Evolutionary conservation across 2,329 filamentous ascomycete genomes (phyloP).

Genomic region (Aspergillus japonicus): DNA sequence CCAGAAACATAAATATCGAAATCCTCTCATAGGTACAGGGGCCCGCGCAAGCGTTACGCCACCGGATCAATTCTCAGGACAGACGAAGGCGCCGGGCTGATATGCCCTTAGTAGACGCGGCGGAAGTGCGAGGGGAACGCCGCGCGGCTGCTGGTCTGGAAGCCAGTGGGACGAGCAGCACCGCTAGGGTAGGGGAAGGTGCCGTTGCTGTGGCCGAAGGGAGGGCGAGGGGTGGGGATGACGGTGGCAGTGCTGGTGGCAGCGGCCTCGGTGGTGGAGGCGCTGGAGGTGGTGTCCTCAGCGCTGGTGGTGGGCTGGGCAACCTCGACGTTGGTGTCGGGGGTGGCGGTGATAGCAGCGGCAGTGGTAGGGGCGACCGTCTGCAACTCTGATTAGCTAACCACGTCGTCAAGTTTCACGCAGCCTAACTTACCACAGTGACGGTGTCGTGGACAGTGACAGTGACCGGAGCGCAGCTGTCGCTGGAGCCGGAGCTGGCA

Average conservation of each 20-base stretch:
- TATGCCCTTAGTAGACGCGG: constrained; percentile 23
- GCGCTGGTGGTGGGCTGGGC: constrained; percentile 5
- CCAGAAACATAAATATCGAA: constrained; percentile 21
- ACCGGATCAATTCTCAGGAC: constrained; percentile 20
- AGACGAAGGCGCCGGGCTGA: constrained; percentile 10
- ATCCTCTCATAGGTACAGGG: constrained; percentile 25
- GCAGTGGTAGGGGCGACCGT: constrained; percentile 3
- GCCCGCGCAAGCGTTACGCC: constrained; percentile 24
- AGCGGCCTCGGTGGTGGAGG: constrained; percentile 2
- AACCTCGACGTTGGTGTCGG: constrained; percentile 10
- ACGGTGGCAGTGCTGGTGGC: constrained; percentile 12
- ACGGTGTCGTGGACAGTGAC: constrained; percentile 37
- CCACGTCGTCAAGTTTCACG: neutral
- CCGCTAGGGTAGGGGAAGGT: constrained; percentile 19
- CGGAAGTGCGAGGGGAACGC: constrained; percentile 26
- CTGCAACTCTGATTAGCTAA: neutral
- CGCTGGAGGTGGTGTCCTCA: constrained; percentile 3
- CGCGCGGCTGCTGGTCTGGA: constrained; percentile 30
- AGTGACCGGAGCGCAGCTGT: constrained; percentile 24
- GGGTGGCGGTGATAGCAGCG: constrained; percentile 6
- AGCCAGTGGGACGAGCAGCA: constrained; percentile 28
- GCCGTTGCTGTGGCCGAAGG: constrained; percentile 18
- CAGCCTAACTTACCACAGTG: constrained; percentile 31
- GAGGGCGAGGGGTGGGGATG: constrained; percentile 14
- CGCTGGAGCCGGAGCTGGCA: constrained; percentile 2